A percentile compares a stretch with the other conserved stretches of the same genome.
phyloP scores from a whole-genome alignment of 2,329 filamentous ascomycete genomes.

The Venturia pyrina region DNA sequence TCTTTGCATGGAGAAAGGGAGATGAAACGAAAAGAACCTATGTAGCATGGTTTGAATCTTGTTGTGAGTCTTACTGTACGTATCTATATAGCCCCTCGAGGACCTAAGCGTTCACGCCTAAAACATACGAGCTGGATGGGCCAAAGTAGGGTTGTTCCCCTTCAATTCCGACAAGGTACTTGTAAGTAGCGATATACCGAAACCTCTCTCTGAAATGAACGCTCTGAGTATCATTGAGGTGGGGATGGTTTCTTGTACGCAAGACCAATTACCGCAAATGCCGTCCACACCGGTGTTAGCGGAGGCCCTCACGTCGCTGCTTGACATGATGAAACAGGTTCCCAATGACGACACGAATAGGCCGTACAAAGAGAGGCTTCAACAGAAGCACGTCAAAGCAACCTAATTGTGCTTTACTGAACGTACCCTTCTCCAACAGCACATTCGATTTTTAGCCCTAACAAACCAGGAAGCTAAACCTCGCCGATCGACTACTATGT shows the following conservation, averaged over 20 bases:
- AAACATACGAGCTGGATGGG: constrained; percentile 11
- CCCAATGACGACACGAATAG: constrained; percentile 16
- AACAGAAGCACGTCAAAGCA: constrained; percentile 14
- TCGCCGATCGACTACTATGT: constrained; percentile 17
- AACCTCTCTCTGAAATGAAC: constrained; percentile 10
- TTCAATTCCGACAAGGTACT: constrained; percentile 7
- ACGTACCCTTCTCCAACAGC: constrained; percentile 17
- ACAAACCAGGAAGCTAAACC: constrained; percentile 21
- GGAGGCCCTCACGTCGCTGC: not conserved
- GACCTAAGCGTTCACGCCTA: constrained; percentile 9
- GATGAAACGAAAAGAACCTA: no score
- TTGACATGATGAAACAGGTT: constrained; percentile 16
- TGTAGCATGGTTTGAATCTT: no score
- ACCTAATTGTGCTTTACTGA: constrained; percentile 17
- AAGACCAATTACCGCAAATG: constrained; percentile 12
- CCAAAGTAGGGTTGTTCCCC: constrained; percentile 6
- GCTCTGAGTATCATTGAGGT: constrained; percentile 8
- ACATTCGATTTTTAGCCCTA: constrained; percentile 19
- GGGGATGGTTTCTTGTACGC: constrained; percentile 3
- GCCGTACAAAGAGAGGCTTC: constrained; percentile 13
- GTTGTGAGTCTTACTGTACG: no score
- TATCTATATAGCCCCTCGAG: constrained; percentile 18
- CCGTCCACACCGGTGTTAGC: constrained; percentile 22
- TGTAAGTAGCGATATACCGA: constrained; percentile 12
- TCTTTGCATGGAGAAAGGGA: no score